Base-by-base conservation (phyloP, 306 rosid species). In the Corylus americana region DNA sequence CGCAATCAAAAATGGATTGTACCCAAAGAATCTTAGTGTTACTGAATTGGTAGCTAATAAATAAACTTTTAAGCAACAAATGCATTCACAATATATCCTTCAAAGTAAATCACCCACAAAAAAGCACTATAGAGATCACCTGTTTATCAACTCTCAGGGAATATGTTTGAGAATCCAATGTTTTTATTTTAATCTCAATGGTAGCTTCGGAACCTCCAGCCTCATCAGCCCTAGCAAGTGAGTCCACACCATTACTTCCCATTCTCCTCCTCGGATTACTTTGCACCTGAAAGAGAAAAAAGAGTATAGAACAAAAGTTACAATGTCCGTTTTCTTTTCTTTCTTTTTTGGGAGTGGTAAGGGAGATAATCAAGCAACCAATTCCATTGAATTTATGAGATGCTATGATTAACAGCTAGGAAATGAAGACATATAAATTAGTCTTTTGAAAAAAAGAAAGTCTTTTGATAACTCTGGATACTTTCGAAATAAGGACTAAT, bases 71-170 rank as follows among this genome's bases (percentile, higher is more conserved):
- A 49, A 39, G 53, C 67, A 22, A 4, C 58, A 20, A 50, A 25
- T 1, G 39, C 3, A 73, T 17, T 70, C 68, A 35, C 27, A 68
- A 68, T 55, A n/a, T 39, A 50, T 22, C 55, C 68, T 71, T 70
- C 27, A 13, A 55, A 42, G 4, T 16, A 61, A 47, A 59, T 17
- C 9, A 12, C 20, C n/a, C 35, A 71, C 71, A 57, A 77, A 73
- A 55, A 71, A 63, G 14, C 4, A 35, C 68, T 29, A 74, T 42
- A 75, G 78, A 78, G 53, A 59, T 70, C 55, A 94, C 99, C 97
- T 96, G 96, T 57, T 93, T 96, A 89, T 96, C 99, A 85, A 96
- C 99, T 89, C 86, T 90, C 77, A 96, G 89, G 82, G 97, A 90
- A 87, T 93, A 89, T 11, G 90, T 96, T 83, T 91, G 97, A 76